Percentiles rank a stretch among this genome's conserved stretches.
These are phyloP conservation scores for Salix viminalis DNA, from an alignment of 345 rosid species.

Conservation along the genomic window DNA sequence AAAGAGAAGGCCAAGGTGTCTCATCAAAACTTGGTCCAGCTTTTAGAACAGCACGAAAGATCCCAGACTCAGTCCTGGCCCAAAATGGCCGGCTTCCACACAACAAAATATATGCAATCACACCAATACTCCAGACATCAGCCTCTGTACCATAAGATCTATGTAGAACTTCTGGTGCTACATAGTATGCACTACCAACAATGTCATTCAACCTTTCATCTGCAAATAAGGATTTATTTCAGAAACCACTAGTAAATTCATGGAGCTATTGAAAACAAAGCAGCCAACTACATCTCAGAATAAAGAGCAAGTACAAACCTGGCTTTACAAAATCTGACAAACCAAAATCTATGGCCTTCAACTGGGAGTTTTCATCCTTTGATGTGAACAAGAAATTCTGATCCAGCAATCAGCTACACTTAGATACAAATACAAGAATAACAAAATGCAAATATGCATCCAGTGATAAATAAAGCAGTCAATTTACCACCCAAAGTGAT, in stretches of 20 bases:
- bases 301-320: constrained; percentile 38
- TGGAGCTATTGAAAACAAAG: not conserved
- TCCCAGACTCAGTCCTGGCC: constrained; percentile 98
- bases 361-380: constrained; percentile 76
- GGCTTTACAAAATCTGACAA: constrained; percentile 95
- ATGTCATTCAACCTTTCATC: constrained; percentile 96
- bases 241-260: not conserved
- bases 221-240: constrained; percentile 30
- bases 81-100: constrained; percentile 99
- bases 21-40: constrained; percentile 87
- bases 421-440: constrained; percentile 13
- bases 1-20: constrained; percentile 88
- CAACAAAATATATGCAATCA: constrained; percentile 88
- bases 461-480: not conserved
- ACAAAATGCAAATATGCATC: not conserved
- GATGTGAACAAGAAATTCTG: constrained; percentile 90
- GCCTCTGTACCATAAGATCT: constrained; percentile 97
- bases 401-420: constrained; percentile 31
- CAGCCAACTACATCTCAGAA: not conserved
- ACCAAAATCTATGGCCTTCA: constrained; percentile 96
- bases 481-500: not conserved
- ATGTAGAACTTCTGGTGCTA: constrained; percentile 98
- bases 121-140: constrained; percentile 98
- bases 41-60: constrained; percentile 84
- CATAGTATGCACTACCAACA: constrained; percentile 97